Evolutionary conservation across 345 rosid species (phyloP), one percentile per base, ranked within the genome.

Genomic region (Eucalyptus curtisii): DNA sequence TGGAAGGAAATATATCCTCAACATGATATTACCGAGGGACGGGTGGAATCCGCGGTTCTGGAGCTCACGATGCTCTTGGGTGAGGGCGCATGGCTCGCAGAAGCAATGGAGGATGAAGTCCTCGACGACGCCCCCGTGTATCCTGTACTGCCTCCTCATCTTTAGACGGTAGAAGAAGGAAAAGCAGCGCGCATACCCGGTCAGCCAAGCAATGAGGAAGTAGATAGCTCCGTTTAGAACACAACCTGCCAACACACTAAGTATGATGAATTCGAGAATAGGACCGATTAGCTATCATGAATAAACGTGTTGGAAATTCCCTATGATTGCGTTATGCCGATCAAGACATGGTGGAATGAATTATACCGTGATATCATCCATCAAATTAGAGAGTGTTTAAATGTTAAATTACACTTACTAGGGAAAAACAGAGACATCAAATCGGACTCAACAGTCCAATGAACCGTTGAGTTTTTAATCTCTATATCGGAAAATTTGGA

Each of bases 51-150:
- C 94, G 4, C 86, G 93, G 86, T 85, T 89, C 55, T 86, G 52
- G 89, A 94, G 94, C 90, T 93, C 94, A 3, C 94, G 92, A 80
- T 92, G 91, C 87, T 92, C 94, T 55, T 93, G 95, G 55, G 93
- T 90, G 31, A 93, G 89, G 68, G 95, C 89, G 49, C 96, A 91
- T 4, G 76, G 27, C 88, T 91, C 87, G 71, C 94, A 94, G 87
- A 82, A 91, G 86, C 91, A 92, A 15, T 94, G 94, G 27, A 91
- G 88, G 61, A 79, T 52, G 88, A 91, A 92, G 86, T 94, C 95
- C 20, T 88, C 81, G 20, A 90, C 68, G 2, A 89, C 86, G 15
- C 64, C 57, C 40, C 89, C 89, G 19, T 87, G 31, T 14, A 93
- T 71, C 81, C 48, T 81, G 86, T 87, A 87, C 14, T 90, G 92